These are phyloP conservation scores for Solanum aculeatissimum DNA, from an alignment of 305 asterid species.

Conservation along the genomic window DNA sequence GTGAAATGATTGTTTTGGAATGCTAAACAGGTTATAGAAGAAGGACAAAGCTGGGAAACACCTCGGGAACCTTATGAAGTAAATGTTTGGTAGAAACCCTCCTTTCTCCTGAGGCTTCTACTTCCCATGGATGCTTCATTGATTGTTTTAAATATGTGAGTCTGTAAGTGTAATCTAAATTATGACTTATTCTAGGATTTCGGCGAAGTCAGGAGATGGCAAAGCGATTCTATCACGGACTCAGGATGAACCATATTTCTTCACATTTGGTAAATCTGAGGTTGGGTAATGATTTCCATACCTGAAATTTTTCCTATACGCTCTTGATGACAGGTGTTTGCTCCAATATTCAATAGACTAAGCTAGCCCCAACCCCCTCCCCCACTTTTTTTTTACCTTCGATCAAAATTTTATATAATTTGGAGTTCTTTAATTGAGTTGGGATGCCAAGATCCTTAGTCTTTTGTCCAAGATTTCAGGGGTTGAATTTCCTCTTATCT, in stretches of 20 bases:
- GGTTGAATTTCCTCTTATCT: not conserved
- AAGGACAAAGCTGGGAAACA: constrained; percentile 94
- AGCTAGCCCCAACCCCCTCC: too few species aligned
- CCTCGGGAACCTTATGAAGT: constrained; percentile 95
- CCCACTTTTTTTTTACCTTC: not conserved
- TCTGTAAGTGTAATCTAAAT: not conserved
- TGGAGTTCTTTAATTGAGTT: not conserved
- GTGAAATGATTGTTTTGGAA: not conserved
- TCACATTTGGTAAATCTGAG: constrained; percentile 92
- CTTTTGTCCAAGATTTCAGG: not conserved
- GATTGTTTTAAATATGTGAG: not conserved
- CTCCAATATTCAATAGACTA: not conserved
- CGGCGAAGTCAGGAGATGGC: constrained; percentile 77
- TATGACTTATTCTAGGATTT: constrained; percentile 42
- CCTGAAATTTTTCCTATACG: not conserved
- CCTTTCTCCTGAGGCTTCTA: not conserved
- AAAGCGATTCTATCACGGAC: constrained; percentile 42
- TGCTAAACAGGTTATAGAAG: constrained; percentile 53
- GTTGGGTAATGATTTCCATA: constrained; percentile 21
- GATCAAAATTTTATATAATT: not conserved
- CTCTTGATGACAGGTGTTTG: not conserved
- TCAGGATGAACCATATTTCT: constrained; percentile 61
- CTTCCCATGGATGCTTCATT: not conserved
- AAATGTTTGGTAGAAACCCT: constrained; percentile 57
- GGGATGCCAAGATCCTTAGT: not conserved